Base-by-base conservation (phyloP, 257 asterid genomes). In the Gynochthodes officinalis region DNA sequence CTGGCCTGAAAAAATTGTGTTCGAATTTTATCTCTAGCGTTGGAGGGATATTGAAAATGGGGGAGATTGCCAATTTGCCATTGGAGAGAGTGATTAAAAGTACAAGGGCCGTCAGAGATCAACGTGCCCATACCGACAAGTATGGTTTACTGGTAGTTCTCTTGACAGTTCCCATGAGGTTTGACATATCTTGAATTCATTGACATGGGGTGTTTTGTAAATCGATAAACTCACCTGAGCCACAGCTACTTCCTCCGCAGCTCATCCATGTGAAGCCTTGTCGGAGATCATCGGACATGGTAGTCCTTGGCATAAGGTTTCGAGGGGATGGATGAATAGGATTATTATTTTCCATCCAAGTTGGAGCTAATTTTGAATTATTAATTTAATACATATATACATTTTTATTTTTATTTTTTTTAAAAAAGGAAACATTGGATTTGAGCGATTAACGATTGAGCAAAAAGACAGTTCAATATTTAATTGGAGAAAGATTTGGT, bases 11-110 rank as follows among this genome's bases (percentile, higher is more conserved):
- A 13, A 69, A 21, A 8, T 50, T 57, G 16, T 32, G 62, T 52
- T 76, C 80, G 30, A 70, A 76, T 10, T 15, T 76, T 25, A 63
- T 1, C 64, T 76, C 18, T 12, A 55, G 39, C 30, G 19, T 42
- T 70, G 74, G 74, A 70, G 28, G 71, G 28, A 54, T 25, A 9
- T 39, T 54, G 7, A 42, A 54, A 25, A 28, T 32, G 2, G 14
- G 25, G 37, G 58, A 39, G n/a, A n/a, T n/a, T 48, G 53, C n/a
- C 53, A 48, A 48, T 13, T 2, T 50, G 55, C 0, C 55, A 18
- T 50, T 5, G 14, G 15, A 21, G 1, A 25, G 21, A 42, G 23
- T 40, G 21, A 8, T 16, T 43, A 4, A 49, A 65, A 23, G 19
- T 40, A 13, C 0, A 23, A 66, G 44, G 52, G 3, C 21, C 27